phyloP scores from a whole-genome alignment of 345 rosid genomes.

The Eucalyptus melliodora region DNA sequence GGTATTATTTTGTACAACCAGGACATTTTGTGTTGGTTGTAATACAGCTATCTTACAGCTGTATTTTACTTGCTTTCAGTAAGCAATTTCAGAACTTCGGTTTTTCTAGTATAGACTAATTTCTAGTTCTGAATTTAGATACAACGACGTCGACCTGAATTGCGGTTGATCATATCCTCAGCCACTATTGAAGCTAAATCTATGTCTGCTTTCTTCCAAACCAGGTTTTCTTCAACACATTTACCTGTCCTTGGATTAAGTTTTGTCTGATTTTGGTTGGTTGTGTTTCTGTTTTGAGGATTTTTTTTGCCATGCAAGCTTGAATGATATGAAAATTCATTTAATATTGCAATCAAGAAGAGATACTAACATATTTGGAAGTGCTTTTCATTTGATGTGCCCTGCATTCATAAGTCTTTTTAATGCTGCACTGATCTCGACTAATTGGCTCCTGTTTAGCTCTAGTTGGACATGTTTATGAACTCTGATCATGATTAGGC shows the following conservation, averaged over 20 bases:
- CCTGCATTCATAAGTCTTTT: not conserved
- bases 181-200: constrained; percentile 95
- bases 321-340: not conserved
- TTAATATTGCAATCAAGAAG: not conserved
- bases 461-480: not conserved
- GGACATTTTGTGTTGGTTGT: not conserved
- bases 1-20: constrained; percentile 19
- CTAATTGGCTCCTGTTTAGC: not conserved
- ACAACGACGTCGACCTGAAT: constrained; percentile 83
- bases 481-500: not conserved
- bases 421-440: not conserved
- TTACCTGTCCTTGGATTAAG: not conserved
- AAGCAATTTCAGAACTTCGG: not conserved
- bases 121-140: constrained; percentile 24
- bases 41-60: not conserved
- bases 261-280: not conserved
- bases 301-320: not conserved
- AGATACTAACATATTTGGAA: not conserved
- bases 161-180: constrained; percentile 82
- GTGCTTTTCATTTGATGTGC: not conserved
- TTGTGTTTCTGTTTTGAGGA: not conserved
- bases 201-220: constrained; percentile 67
- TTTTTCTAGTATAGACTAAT: not conserved
- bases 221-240: constrained; percentile 35
- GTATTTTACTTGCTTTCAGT: not conserved